Evolutionary conservation across 2,329 filamentous ascomycete species (phyloP).

Genomic region (Aureobasidium sp.): DNA sequence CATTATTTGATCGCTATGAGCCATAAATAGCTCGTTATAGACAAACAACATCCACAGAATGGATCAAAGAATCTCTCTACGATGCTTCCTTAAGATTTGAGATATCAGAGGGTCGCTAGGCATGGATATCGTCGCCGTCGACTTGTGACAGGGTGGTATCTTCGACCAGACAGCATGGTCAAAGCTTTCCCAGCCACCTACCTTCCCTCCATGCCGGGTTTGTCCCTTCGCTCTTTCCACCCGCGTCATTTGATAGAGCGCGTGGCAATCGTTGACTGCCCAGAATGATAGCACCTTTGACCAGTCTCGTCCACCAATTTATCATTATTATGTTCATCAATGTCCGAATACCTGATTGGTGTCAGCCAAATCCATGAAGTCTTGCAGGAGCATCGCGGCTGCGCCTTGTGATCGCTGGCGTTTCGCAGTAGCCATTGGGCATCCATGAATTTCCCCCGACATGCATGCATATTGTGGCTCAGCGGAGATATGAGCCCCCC

Average conservation of each 20-base stretch:
- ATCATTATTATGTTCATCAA: background rate
- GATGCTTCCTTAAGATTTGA: background rate
- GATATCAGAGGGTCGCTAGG: background rate
- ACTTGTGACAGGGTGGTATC: background rate
- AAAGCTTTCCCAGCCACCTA: background rate
- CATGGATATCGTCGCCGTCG: background rate
- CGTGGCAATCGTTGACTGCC: background rate
- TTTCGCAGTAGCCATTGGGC: background rate
- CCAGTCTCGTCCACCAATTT: background rate
- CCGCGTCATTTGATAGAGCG: background rate
- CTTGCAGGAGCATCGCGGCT: background rate
- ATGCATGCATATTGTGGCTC: background rate
- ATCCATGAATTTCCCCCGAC: background rate
- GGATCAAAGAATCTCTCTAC: no score
- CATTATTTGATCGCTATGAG: no score
- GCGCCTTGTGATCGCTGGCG: background rate
- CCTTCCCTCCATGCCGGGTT: no score
- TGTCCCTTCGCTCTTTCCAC: background rate
- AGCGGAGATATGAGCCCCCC: no score
- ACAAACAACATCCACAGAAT: no score
- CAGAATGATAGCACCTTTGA: background rate
- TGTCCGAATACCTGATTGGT: background rate
- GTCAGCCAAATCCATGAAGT: background rate
- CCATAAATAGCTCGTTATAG: no score
- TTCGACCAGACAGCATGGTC: background rate